Evolutionary conservation across 108 stramenopile genomes (phyloP), one percentile per base, ranked within the genome.

Genomic region (Parietichytrium sp.): DNA sequence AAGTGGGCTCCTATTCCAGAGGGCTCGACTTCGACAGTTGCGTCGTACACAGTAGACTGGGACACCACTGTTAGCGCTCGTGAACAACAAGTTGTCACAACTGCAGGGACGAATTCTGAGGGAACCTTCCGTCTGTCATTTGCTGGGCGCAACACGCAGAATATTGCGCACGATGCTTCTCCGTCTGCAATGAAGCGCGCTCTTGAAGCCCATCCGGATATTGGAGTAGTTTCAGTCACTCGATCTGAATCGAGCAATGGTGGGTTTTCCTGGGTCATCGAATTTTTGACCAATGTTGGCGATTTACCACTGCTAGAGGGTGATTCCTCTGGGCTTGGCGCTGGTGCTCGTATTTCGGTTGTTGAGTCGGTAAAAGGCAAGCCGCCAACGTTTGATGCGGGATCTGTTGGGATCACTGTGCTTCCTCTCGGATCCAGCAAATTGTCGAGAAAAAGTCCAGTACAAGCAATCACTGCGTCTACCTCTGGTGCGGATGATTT

Each of bases 31-130:
- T 80, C 80, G 6, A 30, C 54, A 25, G 81, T 88, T 20, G 84
- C 61, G 48, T 86, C 80, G 50, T 90, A 87, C 84, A 52, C 49
- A 49, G 81, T 90, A 26, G 91, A 91, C 53, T 86, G 83, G 48
- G 88, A 86, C 23, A 55, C 55, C 33, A 77, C 30, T 38, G 29
- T 49, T 18, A 54, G 51, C 3, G 16, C 20, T 13, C 33, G 18
- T 25, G 88, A 89, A 38, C 55, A 83, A n/a, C 88, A 89, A 78
- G 52, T 80, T 50, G 47, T 89, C 6, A 50, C 51, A n/a, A 15
- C 79, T 4, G 53, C 84, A 4, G 51, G 82, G 15, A 49, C 48
- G 49, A 29, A 49, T 38, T 10, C 54, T 29, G 48, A 10, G 29
- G 88, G 88, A 3, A 51, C 81, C 31, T 89, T 89, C 82, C 55